These are phyloP conservation scores for Medicago lupulina DNA, from an alignment of 306 rosid genomes.

Conservation along the genomic window DNA sequence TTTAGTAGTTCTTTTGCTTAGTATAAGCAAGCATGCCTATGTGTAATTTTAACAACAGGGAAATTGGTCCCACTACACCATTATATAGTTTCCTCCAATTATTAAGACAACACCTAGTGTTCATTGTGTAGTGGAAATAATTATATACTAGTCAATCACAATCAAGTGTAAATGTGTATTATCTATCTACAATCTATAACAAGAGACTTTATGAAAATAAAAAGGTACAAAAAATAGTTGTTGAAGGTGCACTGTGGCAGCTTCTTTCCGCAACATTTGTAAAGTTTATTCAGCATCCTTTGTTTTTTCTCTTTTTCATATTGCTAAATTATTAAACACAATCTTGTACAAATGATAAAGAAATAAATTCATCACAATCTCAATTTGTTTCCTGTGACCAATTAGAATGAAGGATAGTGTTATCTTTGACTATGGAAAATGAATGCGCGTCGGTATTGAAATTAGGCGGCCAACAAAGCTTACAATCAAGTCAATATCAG, in stretches of 20 bases:
- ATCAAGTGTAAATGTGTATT: conserved; percentile 12
- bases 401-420: conserved; percentile 9
- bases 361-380: neutral
- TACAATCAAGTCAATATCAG: conserved; percentile 36
- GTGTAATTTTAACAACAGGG: neutral
- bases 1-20: conserved; percentile 19
- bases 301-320: conserved; percentile 4
- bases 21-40: conserved; percentile 41
- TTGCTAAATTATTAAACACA: conserved; percentile 9
- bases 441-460: neutral
- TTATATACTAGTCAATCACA: conserved; percentile 42
- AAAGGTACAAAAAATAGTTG: conserved; percentile 3
- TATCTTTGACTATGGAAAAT: neutral
- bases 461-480: conserved; percentile 34
- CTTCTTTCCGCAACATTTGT: conserved; percentile 33
- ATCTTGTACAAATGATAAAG: neutral
- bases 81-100: conserved; percentile 39
- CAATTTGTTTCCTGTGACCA: neutral
- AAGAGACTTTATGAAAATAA: conserved; percentile 9
- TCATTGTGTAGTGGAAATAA: conserved; percentile 48
- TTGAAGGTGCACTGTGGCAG: conserved; percentile 35
- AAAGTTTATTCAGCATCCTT: conserved; percentile 18
- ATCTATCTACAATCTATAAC: neutral
- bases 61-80: conserved; percentile 34
- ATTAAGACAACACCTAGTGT: conserved; percentile 47